Conservation (phyloP, 148 eudicot species). For the Spergularia bocconei region DNA sequence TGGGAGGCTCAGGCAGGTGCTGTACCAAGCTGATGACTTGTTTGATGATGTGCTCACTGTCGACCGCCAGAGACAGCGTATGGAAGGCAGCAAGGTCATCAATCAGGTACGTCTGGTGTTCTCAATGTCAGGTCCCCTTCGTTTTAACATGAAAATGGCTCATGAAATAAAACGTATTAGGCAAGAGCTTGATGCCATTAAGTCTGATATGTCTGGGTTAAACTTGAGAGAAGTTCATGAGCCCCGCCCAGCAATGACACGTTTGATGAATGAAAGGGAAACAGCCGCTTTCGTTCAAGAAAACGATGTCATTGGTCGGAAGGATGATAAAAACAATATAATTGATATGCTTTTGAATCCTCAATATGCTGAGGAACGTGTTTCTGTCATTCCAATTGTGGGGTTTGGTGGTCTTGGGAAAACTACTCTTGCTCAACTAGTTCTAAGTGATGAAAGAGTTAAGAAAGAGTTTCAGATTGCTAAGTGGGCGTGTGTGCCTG, state of each 20-base stretch:
- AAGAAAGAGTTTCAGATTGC: not conserved
- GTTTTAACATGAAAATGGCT: constrained; percentile 5
- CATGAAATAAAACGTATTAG: constrained; percentile 13
- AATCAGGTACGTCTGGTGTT: not conserved
- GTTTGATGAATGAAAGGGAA: constrained; percentile 9
- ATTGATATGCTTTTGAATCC: constrained; percentile 16
- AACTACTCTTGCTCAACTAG: constrained; percentile 22
- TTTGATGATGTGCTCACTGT: not conserved
- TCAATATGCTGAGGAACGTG: not conserved
- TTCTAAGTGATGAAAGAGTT: constrained; percentile 15
- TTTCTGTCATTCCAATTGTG: constrained; percentile 21
- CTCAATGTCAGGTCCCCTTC: not conserved
- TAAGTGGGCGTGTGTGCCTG: constrained; percentile 13
- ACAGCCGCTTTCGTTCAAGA: constrained; percentile 7
- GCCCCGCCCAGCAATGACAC: too few relatives aligned
- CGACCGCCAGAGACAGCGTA: not conserved
- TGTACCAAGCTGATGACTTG: constrained; percentile 1
- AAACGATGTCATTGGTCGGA: constrained; percentile 5
- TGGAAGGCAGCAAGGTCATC: not conserved
- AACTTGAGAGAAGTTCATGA: not conserved
- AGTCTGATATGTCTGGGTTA: constrained; percentile 14
- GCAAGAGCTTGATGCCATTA: constrained; percentile 2
- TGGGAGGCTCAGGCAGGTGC: not conserved
- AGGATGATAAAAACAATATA: not conserved
- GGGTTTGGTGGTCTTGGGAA: constrained; percentile 21